Percentiles rank a stretch among this genome's conserved stretches.
phyloP scores from a whole-genome alignment of 2,329 filamentous ascomycete genomes.

The Lecanosticta acicola region DNA sequence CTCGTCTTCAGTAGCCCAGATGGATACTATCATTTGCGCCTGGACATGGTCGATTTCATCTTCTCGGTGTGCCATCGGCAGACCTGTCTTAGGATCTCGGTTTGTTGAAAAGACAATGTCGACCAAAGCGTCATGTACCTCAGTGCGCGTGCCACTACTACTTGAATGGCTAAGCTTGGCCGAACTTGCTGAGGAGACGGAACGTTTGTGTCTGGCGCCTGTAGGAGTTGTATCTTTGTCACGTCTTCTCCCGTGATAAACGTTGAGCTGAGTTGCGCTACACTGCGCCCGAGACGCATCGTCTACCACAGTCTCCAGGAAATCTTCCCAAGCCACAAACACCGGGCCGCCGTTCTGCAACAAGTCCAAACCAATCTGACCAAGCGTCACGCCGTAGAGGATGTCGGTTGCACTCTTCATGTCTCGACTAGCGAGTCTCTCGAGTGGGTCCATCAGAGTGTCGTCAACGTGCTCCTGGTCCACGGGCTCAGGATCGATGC shows the following conservation, averaged over 20 bases:
- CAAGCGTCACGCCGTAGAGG: constrained; percentile 60
- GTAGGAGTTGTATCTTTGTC: constrained; percentile 20
- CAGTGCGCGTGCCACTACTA: constrained; percentile 32
- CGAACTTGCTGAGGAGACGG: constrained; percentile 16
- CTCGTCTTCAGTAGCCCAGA: constrained; percentile 64
- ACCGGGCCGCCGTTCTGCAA: constrained; percentile 58
- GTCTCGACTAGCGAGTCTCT: constrained; percentile 17
- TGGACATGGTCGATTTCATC: constrained; percentile 40
- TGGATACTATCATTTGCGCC: constrained; percentile 70
- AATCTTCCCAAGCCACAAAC: constrained; percentile 48
- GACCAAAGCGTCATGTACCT: constrained; percentile 56
- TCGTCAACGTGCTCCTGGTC: constrained; percentile 11
- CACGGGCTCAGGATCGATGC: constrained; percentile 43
- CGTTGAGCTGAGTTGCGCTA: constrained; percentile 26
- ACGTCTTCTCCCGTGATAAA: constrained; percentile 15
- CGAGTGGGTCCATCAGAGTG: constrained; percentile 13
- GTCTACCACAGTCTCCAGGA: constrained; percentile 40
- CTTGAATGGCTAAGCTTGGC: constrained; percentile 5
- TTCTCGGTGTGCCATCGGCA: constrained; percentile 32
- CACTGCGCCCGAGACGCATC: constrained; percentile 33
- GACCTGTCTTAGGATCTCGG: constrained; percentile 34
- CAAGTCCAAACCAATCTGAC: constrained; percentile 68
- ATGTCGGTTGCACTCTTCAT: constrained; percentile 49
- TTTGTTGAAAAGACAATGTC: constrained; percentile 61
- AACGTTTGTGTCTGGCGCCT: constrained; percentile 14